A percentile compares a stretch with the other conserved stretches of the same genome.
These are phyloP conservation scores for Paspalum vaginatum DNA, from an alignment of 176 grass and related monocot genomes.

Conservation along the genomic window DNA sequence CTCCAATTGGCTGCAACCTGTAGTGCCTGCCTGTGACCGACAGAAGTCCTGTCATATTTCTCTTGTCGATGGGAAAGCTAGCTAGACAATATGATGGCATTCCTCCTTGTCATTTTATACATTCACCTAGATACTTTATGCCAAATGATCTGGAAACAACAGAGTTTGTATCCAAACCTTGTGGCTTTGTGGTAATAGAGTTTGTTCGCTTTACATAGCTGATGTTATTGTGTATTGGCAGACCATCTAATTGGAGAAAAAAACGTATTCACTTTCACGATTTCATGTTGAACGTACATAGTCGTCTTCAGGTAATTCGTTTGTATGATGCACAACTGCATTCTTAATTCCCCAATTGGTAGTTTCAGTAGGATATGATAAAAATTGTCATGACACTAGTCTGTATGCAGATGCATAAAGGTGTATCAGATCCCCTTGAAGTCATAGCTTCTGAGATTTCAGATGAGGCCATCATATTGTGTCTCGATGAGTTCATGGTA, in stretches of 20 bases:
- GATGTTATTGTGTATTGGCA: slow-evolving; percentile 43
- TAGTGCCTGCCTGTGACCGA: neutral
- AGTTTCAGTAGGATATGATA: neutral
- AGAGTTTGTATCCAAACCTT: slow-evolving; percentile 6
- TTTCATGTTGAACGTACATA: slow-evolving; percentile 98
- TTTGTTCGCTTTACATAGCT: neutral
- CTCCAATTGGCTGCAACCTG: neutral
- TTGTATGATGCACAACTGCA: neutral
- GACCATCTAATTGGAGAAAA: slow-evolving; percentile 95
- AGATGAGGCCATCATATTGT: slow-evolving; percentile 87
- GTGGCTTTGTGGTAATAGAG: neutral
- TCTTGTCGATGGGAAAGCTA: neutral
- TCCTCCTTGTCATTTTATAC: slow-evolving; percentile 24
- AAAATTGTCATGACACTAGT: slow-evolving; percentile 3
- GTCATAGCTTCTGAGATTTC: slow-evolving; percentile 96
- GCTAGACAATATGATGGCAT: neutral
- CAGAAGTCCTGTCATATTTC: neutral
- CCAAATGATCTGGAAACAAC: neutral
- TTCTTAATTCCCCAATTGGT: neutral
- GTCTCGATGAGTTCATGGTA: slow-evolving; percentile 99
- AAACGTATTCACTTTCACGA: slow-evolving; percentile 94
- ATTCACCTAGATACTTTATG: slow-evolving; percentile 4
- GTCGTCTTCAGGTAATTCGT: slow-evolving; percentile 73
- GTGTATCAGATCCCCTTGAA: slow-evolving; percentile 94
- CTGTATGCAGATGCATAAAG: slow-evolving; percentile 88